Evolutionary conservation across 345 rosid species (phyloP), one percentile per base, ranked within the genome.

Genomic region (Eutrema yunnanense): DNA sequence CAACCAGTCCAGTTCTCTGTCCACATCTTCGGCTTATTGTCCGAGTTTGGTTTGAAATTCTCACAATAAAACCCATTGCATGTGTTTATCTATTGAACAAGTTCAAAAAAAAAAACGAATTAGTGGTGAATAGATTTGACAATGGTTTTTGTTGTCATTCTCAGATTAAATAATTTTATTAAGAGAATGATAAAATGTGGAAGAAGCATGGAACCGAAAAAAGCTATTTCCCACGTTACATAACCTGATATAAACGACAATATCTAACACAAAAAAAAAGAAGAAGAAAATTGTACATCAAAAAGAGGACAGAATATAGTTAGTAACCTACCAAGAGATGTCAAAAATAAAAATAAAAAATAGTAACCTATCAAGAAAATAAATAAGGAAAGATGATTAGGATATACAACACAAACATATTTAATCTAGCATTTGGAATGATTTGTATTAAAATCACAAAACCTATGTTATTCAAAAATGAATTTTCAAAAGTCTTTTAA

Each of bases 1-100:
- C 98, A 93, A 75, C 94, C 96, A 55, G 94, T 89, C 98, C 98
- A 93, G 63, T 82, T 83, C 79, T 93, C 98, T 4, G 98, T 93
- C 96, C 96, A 93, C 89, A 93, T 86, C 78, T 90, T 90, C 5
- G 97, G 98, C 43, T 90, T 90, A 48, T 84, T 76, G 37, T 63
- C 76, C 19, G 78, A 67, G 73, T 88, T 90, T 47, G 98, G 96
- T 34, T 79, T 62, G 81, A 88, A 92, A 50, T 78, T 73, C 54
- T 92, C 96, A 8, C 98, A 90, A 75, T 92, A 92, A 81, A 81
- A 92, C 36, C 91, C 98, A 75, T 92, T 92, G 84, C 98, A 92
- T 63, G 96, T 79, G 76, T 92, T 82, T 62, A 92, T 88, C 98
- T 92, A 12, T 66, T 13, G 9, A 29, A 0, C 41, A 62, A 3